phyloP scores from a whole-genome alignment of 176 grass and related monocot species.

The Cocos nucifera region DNA sequence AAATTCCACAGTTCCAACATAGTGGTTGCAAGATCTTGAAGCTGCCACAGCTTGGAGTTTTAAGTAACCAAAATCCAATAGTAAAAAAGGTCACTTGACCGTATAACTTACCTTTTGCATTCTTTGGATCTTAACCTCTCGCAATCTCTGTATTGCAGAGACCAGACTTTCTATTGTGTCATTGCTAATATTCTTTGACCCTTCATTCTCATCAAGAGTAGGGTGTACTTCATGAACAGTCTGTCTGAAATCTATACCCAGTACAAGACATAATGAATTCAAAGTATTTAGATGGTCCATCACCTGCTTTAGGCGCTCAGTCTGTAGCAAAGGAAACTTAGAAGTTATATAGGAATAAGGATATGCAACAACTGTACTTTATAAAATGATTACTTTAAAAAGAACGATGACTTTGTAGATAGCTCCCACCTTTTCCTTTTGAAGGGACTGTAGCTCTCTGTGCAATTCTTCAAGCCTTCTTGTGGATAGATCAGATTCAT shows the following conservation, averaged over 20 bases:
- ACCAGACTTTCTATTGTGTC: constrained; percentile 41
- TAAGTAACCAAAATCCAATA: too few relatives aligned
- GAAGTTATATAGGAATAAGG: background rate
- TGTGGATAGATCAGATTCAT: constrained; percentile 59
- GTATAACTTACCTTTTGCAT: constrained; percentile 49
- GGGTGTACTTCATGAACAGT: constrained; percentile 47
- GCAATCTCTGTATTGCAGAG: constrained; percentile 27
- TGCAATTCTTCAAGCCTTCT: constrained; percentile 70
- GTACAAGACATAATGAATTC: constrained; percentile 47
- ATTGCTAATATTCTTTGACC: constrained; percentile 51
- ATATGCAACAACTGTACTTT: background rate
- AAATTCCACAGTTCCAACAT: constrained; percentile 91
- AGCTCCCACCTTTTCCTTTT: constrained; percentile 59
- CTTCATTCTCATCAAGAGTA: constrained; percentile 42
- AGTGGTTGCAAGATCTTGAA: constrained; percentile 70
- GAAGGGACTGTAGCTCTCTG: constrained; percentile 40
- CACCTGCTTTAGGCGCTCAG: constrained; percentile 45
- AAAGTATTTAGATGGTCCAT: constrained; percentile 48
- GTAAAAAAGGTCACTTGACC: background rate
- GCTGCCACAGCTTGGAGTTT: constrained; percentile 21
- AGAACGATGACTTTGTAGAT: background rate
- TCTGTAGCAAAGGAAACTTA: constrained; percentile 11
- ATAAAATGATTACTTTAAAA: too few relatives aligned
- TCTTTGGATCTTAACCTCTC: constrained; percentile 46
- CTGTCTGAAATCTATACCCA: constrained; percentile 49